Conservation (phyloP, 306 rosid species). For the Rosa rugosa region DNA sequence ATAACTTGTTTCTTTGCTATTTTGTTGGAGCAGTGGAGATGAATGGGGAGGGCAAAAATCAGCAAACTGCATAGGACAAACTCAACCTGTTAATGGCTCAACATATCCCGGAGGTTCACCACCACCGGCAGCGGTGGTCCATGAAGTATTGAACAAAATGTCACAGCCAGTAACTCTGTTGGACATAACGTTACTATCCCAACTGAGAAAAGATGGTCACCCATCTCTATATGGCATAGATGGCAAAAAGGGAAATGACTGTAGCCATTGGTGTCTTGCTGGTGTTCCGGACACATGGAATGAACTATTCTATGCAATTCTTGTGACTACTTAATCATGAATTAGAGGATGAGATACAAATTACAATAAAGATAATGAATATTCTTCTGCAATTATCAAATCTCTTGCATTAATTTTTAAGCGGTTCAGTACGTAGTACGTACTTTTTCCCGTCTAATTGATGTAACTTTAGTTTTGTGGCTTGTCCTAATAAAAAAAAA, state of each 20-base stretch:
- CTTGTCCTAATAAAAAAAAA: not conserved
- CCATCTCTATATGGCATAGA: constrained; percentile 22
- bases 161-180: constrained; percentile 14
- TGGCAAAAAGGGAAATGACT: constrained; percentile 24
- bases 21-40: constrained; percentile 13
- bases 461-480: not conserved
- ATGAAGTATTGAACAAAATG: constrained; percentile 26
- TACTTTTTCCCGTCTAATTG: too few species aligned
- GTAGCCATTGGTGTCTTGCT: constrained; percentile 44
- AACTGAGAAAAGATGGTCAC: constrained; percentile 39
- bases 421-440: not conserved
- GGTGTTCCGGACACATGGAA: constrained; percentile 45
- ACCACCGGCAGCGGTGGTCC: constrained; percentile 12
- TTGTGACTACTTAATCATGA: not conserved
- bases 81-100: constrained; percentile 11
- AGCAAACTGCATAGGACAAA: constrained; percentile 30
- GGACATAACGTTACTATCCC: constrained; percentile 31
- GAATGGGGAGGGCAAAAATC: constrained; percentile 21
- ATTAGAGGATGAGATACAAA: not conserved
- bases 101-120: constrained; percentile 15
- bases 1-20: not conserved
- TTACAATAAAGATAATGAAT: not conserved
- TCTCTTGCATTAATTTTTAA: too few species aligned
- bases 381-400: not conserved
- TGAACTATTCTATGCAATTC: constrained; percentile 22